Percentiles rank a stretch among this genome's conserved stretches.
phyloP scores from a whole-genome alignment of 2,329 filamentous ascomycete genomes.

The Diaporthe ilicicola region DNA sequence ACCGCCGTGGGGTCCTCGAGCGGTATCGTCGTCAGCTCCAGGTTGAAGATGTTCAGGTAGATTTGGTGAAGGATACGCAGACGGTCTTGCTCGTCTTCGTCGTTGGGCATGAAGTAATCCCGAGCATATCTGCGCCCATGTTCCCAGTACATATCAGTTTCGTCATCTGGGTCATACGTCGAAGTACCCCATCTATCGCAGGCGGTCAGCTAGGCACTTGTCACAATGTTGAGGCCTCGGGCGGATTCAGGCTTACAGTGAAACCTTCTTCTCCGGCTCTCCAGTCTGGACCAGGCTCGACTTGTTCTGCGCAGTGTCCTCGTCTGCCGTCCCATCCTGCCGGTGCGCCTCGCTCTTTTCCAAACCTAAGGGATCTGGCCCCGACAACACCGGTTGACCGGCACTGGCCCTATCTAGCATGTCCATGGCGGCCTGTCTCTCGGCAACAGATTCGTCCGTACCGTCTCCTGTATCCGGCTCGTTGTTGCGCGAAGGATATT shows the following conservation, averaged over 20 bases:
- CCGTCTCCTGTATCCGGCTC: constrained; percentile 36
- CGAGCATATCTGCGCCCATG: constrained; percentile 25
- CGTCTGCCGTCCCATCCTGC: background rate
- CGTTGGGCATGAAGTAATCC: constrained; percentile 37
- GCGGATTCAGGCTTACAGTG: background rate
- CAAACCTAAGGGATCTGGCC: constrained; percentile 19
- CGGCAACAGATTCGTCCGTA: background rate
- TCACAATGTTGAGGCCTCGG: background rate
- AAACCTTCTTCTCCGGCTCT: constrained; percentile 3
- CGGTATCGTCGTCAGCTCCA: constrained; percentile 44
- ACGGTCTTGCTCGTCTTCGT: constrained; percentile 41
- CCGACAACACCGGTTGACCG: constrained; percentile 22
- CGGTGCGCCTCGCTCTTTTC: background rate
- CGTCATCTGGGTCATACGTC: constrained; percentile 24
- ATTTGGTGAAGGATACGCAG: constrained; percentile 39
- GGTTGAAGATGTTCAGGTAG: constrained; percentile 31
- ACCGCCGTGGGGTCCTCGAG: constrained; percentile 51
- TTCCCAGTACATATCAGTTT: constrained; percentile 29
- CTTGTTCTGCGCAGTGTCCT: background rate
- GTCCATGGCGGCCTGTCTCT: constrained; percentile 20
- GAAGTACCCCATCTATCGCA: constrained; percentile 17
- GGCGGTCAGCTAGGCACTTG: background rate
- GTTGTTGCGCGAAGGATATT: background rate
- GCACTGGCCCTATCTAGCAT: constrained; percentile 25
- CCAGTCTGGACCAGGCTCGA: constrained; percentile 1